Evolutionary conservation across 352 stramenopile genomes (phyloP).

Genomic region (Globisporangium cystogenes): DNA sequence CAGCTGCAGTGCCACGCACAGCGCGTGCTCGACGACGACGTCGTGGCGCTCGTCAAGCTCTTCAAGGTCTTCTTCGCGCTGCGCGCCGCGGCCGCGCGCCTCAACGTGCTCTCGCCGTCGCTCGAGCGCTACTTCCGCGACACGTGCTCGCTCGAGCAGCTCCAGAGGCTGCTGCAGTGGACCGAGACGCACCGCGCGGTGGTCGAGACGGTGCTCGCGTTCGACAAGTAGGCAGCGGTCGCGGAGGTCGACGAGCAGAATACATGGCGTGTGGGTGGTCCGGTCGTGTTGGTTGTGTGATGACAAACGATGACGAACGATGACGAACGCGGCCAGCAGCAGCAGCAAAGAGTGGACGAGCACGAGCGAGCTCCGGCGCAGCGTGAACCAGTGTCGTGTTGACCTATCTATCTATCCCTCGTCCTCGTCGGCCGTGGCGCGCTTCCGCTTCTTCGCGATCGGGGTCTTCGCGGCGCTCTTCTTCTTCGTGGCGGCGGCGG

Average conservation of each 20-base stretch:
- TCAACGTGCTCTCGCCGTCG: slow-evolving; percentile 62
- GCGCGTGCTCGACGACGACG: slow-evolving; percentile 56
- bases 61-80: slow-evolving; percentile 80
- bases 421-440: slow-evolving; percentile 11
- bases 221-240: slow-evolving; percentile 4
- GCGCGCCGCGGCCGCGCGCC: slow-evolving; percentile 51
- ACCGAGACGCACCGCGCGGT: slow-evolving; percentile 59
- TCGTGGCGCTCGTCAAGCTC: slow-evolving; percentile 56
- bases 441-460: slow-evolving; percentile 56
- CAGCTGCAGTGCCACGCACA: slow-evolving; percentile 59
- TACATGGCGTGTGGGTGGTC: background rate
- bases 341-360: background rate
- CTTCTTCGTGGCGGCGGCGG: slow-evolving; percentile 1
- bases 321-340: background rate
- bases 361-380: background rate
- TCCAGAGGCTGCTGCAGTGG: slow-evolving; percentile 71
- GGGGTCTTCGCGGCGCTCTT: slow-evolving; percentile 3
- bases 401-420: slow-evolving; percentile 20
- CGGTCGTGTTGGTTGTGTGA: background rate
- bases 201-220: slow-evolving; percentile 36
- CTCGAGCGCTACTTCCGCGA: slow-evolving; percentile 69
- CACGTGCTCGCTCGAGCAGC: slow-evolving; percentile 61
- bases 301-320: background rate
- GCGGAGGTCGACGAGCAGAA: background rate
- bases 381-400: slow-evolving; percentile 12